These are phyloP conservation scores for Puccinia triticina DNA, from an alignment of 1,284 basidiomycete species.

Conservation along the genomic window DNA sequence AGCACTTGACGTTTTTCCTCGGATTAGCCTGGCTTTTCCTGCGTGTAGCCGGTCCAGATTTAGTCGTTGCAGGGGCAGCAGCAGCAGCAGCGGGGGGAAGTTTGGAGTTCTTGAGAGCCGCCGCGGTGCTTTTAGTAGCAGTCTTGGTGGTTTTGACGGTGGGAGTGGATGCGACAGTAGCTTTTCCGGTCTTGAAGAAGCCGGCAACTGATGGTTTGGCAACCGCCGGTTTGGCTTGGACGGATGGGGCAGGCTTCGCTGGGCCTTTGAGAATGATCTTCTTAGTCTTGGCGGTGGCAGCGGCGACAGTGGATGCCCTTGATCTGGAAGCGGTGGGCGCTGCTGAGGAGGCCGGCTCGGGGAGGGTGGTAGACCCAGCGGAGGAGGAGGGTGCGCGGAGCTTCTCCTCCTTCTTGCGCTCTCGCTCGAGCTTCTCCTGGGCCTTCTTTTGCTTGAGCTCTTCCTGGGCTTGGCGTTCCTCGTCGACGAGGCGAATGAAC, in stretches of 20 bases:
- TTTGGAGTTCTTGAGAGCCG: background rate
- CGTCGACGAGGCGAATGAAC: slow-evolving; percentile 66
- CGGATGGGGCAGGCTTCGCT: background rate
- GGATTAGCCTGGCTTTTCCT: background rate
- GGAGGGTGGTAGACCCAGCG: background rate
- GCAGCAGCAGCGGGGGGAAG: background rate
- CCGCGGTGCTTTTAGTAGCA: background rate
- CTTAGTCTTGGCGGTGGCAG: background rate
- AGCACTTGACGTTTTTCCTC: background rate
- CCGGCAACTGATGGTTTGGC: slow-evolving; percentile 22
- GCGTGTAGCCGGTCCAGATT: background rate
- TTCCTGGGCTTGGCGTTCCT: slow-evolving; percentile 32
- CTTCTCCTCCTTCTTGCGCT: slow-evolving; percentile 40
- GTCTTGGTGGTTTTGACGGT: background rate
- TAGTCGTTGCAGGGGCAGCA: background rate
- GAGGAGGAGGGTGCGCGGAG: background rate
- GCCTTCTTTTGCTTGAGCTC: slow-evolving; percentile 27
- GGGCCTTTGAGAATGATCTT: background rate
- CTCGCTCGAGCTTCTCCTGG: slow-evolving; percentile 37
- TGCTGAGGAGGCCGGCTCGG: background rate
- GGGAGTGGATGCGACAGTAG: background rate
- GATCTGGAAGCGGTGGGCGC: background rate
- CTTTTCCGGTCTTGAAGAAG: slow-evolving; percentile 45
- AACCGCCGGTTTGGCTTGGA: slow-evolving; percentile 14
- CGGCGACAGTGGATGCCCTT: background rate